Evolutionary conservation across 257 asterid genomes (phyloP).

Genomic region (Petrea volubilis): DNA sequence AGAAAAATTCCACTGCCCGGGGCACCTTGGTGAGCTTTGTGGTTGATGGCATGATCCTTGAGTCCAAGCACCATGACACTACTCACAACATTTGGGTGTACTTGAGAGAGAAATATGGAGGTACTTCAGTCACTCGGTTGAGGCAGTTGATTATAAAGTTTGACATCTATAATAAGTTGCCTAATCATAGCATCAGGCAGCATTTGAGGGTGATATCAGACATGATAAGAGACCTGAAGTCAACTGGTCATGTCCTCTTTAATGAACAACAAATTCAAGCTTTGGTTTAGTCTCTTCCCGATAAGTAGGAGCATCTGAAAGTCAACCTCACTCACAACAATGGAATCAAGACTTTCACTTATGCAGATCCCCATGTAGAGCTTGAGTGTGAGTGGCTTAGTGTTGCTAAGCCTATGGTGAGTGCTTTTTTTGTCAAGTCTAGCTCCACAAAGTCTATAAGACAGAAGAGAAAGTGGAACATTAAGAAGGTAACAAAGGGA

Average conservation of each 20-base stretch:
- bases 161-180: neutral
- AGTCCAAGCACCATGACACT: neutral
- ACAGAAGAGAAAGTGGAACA: neutral
- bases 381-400: neutral
- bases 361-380: neutral
- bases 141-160: neutral
- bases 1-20: neutral
- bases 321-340: neutral
- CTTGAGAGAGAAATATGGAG: neutral
- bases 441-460: neutral
- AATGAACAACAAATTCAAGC: neutral
- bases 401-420: neutral
- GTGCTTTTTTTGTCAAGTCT: neutral
- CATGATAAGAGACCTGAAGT: neutral
- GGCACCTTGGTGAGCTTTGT: neutral
- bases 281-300: neutral
- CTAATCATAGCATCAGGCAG: neutral
- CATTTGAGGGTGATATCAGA: neutral
- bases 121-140: neutral
- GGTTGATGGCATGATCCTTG: neutral
- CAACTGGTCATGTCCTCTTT: neutral
- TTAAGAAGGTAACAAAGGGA: neutral
- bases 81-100: neutral
- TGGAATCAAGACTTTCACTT: neutral
- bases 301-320: too few relatives aligned